Conservation (phyloP, 345 rosid genomes). For the Moricandia moricandioides region DNA sequence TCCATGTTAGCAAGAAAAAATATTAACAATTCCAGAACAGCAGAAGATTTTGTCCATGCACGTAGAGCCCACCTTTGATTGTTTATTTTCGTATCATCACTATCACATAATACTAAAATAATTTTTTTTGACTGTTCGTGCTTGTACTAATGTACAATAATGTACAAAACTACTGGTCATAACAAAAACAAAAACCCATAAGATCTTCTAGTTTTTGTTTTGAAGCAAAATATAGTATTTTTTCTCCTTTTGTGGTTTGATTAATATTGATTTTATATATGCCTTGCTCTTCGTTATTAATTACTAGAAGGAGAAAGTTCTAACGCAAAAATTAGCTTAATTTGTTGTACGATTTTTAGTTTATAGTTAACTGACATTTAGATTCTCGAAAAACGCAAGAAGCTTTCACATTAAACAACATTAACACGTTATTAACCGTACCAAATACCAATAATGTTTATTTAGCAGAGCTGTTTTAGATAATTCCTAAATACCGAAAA, state of each 20-base stretch:
- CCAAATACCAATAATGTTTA: slow-evolving; percentile 24
- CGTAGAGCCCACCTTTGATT: slow-evolving; percentile 13
- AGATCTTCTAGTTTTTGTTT: not conserved
- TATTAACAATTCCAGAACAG: slow-evolving; percentile 23
- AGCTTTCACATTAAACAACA: not conserved
- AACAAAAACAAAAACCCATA: not conserved
- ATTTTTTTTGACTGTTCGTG: not conserved
- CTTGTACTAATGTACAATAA: not conserved
- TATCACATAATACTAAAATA: slow-evolving; percentile 11
- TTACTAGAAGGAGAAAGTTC: slow-evolving; percentile 7
- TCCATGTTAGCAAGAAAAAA: not conserved
- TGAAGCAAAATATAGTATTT: too few species aligned
- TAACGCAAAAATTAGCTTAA: not conserved
- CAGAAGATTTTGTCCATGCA: slow-evolving; percentile 38
- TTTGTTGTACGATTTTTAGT: not conserved
- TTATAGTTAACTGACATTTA: slow-evolving; percentile 24
- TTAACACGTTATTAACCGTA: slow-evolving; percentile 13
- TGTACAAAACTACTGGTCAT: not conserved
- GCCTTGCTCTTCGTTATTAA: not conserved
- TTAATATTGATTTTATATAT: not conserved
- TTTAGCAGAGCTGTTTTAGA: not conserved
- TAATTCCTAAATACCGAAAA: slow-evolving; percentile 34
- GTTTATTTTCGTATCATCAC: slow-evolving; percentile 12
- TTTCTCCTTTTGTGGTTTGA: not conserved
- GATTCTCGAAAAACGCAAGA: slow-evolving; percentile 15